A percentile compares a stretch with the other conserved stretches of the same genome.
phyloP scores from a whole-genome alignment of 2,329 filamentous ascomycete genomes.

The Colletotrichum truncatum region DNA sequence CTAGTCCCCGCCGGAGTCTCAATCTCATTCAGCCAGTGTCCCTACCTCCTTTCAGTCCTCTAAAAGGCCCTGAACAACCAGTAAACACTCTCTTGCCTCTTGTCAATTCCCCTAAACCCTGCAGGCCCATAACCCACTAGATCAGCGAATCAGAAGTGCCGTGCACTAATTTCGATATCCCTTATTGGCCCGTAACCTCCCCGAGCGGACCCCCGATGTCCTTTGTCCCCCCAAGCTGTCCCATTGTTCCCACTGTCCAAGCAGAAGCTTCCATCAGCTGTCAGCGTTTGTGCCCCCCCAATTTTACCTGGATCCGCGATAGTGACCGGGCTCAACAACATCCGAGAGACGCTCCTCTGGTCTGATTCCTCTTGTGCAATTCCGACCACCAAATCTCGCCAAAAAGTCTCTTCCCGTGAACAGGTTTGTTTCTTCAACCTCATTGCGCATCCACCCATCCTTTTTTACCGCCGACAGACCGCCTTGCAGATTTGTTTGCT shows the following conservation, averaged over 20 bases:
- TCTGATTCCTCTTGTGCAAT: conserved; percentile 9
- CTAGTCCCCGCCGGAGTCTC: background rate
- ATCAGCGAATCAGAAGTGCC: conserved; percentile 17
- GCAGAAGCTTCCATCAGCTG: conserved; percentile 23
- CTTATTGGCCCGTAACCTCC: conserved; percentile 3
- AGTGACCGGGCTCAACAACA: conserved; percentile 30
- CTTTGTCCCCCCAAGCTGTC: conserved; percentile 16
- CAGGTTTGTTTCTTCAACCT: background rate
- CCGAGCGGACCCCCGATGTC: conserved; percentile 19
- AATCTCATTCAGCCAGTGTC: too few relatives aligned
- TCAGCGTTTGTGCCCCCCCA: conserved; percentile 17
- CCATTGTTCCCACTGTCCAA: conserved; percentile 12
- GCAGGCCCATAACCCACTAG: background rate
- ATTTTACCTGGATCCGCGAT: conserved; percentile 24
- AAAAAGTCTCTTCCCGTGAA: background rate
- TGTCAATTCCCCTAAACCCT: background rate
- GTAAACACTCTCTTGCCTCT: too few relatives aligned
- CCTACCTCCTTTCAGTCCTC: background rate
- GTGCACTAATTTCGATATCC: conserved; percentile 23
- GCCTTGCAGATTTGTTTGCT: background rate
- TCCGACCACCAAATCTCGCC: conserved; percentile 6
- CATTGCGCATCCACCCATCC: background rate
- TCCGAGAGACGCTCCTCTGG: conserved; percentile 17
- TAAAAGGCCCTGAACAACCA: too few relatives aligned
- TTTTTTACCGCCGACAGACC: background rate